These are phyloP conservation scores for Phytophthora pisi DNA, from an alignment of 352 stramenopile species.

Conservation along the genomic window DNA sequence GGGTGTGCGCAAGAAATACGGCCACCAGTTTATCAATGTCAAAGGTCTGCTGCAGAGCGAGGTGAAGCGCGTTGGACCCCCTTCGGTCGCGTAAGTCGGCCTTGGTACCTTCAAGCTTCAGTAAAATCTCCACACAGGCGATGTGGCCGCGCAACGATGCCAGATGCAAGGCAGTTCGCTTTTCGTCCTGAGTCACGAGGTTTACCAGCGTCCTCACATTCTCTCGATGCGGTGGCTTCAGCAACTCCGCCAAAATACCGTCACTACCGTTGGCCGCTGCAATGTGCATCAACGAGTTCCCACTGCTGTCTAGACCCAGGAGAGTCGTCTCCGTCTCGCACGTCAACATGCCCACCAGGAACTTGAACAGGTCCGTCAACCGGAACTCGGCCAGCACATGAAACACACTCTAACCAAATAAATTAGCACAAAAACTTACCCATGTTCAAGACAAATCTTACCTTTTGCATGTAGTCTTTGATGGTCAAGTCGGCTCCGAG, in stretches of 20 bases:
- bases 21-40: conserved; percentile 62
- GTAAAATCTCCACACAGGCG: conserved; percentile 43
- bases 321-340: conserved; percentile 33
- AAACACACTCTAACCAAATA: conserved; percentile 41
- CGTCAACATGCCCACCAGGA: conserved; percentile 31
- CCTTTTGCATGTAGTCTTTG: conserved; percentile 47
- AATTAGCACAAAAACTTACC: conserved; percentile 2
- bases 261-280: conserved; percentile 46
- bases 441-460: conserved; percentile 1
- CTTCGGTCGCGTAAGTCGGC: conserved; percentile 35
- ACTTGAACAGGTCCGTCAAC: conserved; percentile 49
- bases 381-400: conserved; percentile 52
- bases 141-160: conserved; percentile 49
- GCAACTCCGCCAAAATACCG: conserved; percentile 39
- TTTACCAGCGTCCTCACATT: conserved; percentile 40
- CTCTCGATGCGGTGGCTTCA: conserved; percentile 16
- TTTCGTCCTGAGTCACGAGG: conserved; percentile 39
- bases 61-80: conserved; percentile 64
- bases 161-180: conserved; percentile 57
- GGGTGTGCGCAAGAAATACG: conserved; percentile 40
- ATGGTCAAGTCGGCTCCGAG: conserved; percentile 42
- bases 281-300: conserved; percentile 56
- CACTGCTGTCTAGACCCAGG: conserved; percentile 39
- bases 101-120: conserved; percentile 31
- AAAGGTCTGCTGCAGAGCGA: conserved; percentile 67